phyloP scores from a whole-genome alignment of 2,329 filamentous ascomycete species.

The Helotiales sp. region DNA sequence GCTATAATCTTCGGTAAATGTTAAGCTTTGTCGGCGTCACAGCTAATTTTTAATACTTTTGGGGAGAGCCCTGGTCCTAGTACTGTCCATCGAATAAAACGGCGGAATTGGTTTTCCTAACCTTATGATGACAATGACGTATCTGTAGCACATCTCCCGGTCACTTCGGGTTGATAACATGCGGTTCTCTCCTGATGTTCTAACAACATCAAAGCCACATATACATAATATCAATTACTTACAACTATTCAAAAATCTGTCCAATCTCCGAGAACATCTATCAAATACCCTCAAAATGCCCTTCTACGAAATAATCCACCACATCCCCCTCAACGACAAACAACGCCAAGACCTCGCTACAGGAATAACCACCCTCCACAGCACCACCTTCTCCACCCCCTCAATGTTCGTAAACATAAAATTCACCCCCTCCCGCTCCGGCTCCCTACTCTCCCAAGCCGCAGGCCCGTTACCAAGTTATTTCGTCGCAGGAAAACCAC shows the following conservation, averaged over 20 bases:
- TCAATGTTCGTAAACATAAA: slow-evolving; percentile 19
- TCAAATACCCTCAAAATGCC: slow-evolving; percentile 9
- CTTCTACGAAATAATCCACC: slow-evolving; percentile 16
- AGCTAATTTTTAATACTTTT: too few relatives aligned
- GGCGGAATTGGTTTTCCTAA: too few relatives aligned
- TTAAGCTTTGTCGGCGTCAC: too few relatives aligned
- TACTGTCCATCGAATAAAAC: too few relatives aligned
- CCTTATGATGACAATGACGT: too few relatives aligned
- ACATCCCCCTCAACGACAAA: neutral
- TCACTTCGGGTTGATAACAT: too few relatives aligned
- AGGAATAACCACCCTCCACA: slow-evolving; percentile 16
- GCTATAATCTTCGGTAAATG: too few relatives aligned
- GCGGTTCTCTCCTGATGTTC: too few relatives aligned
- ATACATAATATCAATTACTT: neutral
- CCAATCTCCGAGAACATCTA: too few relatives aligned
- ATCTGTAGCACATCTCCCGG: too few relatives aligned
- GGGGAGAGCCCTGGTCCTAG: too few relatives aligned
- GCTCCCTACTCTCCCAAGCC: neutral
- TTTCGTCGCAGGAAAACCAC: slow-evolving; percentile 9
- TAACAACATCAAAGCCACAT: too few relatives aligned
- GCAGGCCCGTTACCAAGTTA: neutral
- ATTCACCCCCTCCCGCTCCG: slow-evolving; percentile 4
- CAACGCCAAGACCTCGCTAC: slow-evolving; percentile 5
- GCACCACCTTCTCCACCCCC: slow-evolving; percentile 13
- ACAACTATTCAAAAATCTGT: neutral